Conservation (phyloP, 176 grass and related monocot species). For the Oryza coarctata region DNA sequence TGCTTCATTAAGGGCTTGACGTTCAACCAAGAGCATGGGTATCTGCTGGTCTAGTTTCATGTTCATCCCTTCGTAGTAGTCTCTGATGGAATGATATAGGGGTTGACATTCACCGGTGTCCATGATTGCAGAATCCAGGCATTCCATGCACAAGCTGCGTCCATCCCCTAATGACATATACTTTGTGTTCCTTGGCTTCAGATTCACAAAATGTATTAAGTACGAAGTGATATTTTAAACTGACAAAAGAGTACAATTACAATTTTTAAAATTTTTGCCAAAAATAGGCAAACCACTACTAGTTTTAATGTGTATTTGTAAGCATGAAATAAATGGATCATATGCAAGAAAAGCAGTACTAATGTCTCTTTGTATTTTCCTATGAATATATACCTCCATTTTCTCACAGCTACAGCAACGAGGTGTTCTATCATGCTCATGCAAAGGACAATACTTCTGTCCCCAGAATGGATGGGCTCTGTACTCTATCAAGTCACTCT, state of each 20-base stretch:
- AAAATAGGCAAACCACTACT: not conserved
- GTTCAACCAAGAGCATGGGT: conserved; percentile 95
- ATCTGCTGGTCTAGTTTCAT: conserved; percentile 98
- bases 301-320: not conserved
- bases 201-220: not conserved
- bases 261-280: too few relatives aligned
- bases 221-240: not conserved
- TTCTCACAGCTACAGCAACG: conserved; percentile 88
- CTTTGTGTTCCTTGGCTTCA: conserved; percentile 69
- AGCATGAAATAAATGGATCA: not conserved
- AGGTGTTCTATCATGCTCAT: conserved; percentile 68
- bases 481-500: conserved; percentile 71
- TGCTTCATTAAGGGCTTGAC: conserved; percentile 94
- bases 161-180: conserved; percentile 84
- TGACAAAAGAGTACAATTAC: too few relatives aligned
- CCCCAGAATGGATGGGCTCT: conserved; percentile 90
- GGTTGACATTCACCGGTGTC: conserved; percentile 87
- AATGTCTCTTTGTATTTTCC: not conserved
- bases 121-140: conserved; percentile 85
- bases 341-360: not conserved
- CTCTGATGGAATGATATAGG: conserved; percentile 85
- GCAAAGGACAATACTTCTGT: conserved; percentile 83
- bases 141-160: conserved; percentile 83
- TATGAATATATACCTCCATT: conserved; percentile 66
- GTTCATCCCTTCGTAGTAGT: conserved; percentile 96